Evolutionary conservation across 2,329 filamentous ascomycete species (phyloP).

Genomic region (Xylaria sp.): DNA sequence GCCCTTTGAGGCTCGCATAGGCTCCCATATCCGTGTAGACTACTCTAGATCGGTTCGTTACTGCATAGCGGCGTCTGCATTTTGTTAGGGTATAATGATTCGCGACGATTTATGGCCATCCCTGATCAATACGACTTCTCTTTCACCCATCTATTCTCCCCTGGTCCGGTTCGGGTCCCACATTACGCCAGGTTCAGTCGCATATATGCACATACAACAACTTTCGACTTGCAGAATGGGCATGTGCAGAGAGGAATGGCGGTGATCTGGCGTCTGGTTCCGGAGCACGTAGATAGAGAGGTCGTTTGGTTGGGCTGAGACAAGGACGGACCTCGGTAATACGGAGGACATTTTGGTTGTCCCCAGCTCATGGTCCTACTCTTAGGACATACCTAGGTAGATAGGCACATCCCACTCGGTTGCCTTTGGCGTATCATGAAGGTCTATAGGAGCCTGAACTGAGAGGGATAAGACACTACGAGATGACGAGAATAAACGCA

Average conservation of each 20-base stretch:
- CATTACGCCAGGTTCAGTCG: conserved; percentile 2
- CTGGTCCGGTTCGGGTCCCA: conserved; percentile 3
- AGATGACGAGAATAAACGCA: neutral
- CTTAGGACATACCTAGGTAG: conserved; percentile 7
- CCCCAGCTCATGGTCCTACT: conserved; percentile 9
- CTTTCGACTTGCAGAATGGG: conserved; percentile 13
- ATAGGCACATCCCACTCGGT: conserved; percentile 8
- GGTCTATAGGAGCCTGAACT: conserved; percentile 21
- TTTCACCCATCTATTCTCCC: conserved; percentile 15
- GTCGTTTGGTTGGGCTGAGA: conserved; percentile 2
- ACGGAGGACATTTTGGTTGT: conserved; percentile 5
- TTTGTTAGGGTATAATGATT: conserved; percentile 35
- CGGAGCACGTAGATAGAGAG: conserved; percentile 3
- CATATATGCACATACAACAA: conserved; percentile 11
- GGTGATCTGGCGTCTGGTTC: conserved; percentile 16
- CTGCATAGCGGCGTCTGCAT: conserved; percentile 41
- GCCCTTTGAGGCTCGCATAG: conserved; percentile 8
- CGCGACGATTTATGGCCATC: conserved; percentile 34
- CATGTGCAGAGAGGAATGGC: conserved; percentile 14
- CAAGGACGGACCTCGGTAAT: neutral
- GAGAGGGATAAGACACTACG: conserved; percentile 2
- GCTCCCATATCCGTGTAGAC: conserved; percentile 24
- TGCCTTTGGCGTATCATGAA: conserved; percentile 21
- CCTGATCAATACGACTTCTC: conserved; percentile 20
- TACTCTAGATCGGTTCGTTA: conserved; percentile 30